A percentile compares a stretch with the other conserved stretches of the same genome.
Evolutionary conservation across 176 grass and related monocot genomes (phyloP).

Genomic region (Triticum monococcum): DNA sequence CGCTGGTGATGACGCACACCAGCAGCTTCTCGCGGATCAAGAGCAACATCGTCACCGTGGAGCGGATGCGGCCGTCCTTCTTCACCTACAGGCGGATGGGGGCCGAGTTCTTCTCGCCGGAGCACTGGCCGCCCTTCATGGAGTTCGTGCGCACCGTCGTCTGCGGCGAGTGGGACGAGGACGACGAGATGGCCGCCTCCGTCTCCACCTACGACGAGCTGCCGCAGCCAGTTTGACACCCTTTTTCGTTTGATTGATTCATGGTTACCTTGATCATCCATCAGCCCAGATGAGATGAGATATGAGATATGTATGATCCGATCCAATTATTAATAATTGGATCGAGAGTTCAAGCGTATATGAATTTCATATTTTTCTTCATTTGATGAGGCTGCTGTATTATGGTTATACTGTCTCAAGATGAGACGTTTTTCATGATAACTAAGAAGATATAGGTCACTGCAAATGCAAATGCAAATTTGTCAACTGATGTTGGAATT

Average conservation of each 20-base stretch:
- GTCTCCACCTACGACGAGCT: background rate
- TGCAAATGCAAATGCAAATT: background rate
- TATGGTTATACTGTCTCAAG: background rate
- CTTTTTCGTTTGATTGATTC: no score
- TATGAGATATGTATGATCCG: background rate
- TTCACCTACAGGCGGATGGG: conserved; percentile 82
- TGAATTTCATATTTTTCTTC: background rate
- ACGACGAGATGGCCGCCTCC: conserved; percentile 27
- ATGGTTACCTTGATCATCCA: background rate
- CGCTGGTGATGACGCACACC: conserved; percentile 40
- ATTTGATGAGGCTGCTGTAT: background rate
- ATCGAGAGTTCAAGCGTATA: background rate
- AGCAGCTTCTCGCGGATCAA: conserved; percentile 52
- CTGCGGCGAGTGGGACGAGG: conserved; percentile 49
- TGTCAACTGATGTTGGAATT: background rate
- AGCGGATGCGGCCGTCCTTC: conserved; percentile 20
- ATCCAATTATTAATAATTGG: conserved; percentile 15
- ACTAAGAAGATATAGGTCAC: background rate
- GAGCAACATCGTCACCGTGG: conserved; percentile 46
- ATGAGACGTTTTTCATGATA: background rate
- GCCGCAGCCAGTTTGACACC: conserved; percentile 32
- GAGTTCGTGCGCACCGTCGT: conserved; percentile 64
- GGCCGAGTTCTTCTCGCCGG: conserved; percentile 76
- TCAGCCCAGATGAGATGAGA: background rate
- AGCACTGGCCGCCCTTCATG: conserved; percentile 82